phyloP scores from a whole-genome alignment of 768 basidiomycete species.

The Boletus subparvulus region DNA sequence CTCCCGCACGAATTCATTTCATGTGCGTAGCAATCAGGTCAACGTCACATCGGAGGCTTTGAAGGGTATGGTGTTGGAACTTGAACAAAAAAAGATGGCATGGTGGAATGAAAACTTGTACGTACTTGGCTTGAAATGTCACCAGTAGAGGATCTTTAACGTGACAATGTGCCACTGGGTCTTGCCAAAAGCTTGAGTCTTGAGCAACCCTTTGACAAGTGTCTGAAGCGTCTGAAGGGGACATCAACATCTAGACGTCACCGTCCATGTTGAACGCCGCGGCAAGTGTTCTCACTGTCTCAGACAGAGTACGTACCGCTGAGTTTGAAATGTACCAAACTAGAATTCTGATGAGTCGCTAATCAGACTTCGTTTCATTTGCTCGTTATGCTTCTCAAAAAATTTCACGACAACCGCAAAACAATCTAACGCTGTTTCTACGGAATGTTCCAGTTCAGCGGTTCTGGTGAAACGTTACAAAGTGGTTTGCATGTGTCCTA shows the following conservation, averaged over 20 bases:
- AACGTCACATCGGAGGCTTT: neutral
- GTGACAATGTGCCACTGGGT: too few species aligned
- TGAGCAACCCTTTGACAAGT: neutral
- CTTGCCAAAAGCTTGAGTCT: too few species aligned
- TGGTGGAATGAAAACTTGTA: neutral
- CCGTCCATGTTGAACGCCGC: too few species aligned
- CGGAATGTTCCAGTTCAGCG: neutral
- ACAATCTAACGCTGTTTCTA: neutral
- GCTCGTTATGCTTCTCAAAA: neutral
- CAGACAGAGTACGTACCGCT: too few species aligned
- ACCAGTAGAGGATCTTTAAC: too few species aligned
- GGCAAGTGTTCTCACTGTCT: too few species aligned
- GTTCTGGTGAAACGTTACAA: neutral
- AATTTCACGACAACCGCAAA: neutral
- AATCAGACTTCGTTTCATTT: neutral
- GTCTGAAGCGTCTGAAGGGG: neutral
- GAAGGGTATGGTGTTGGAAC: neutral
- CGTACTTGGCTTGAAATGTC: too few species aligned
- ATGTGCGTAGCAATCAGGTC: neutral
- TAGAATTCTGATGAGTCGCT: neutral
- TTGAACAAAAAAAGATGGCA: neutral
- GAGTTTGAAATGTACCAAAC: neutral
- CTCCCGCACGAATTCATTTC: neutral
- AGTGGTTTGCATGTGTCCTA: neutral
- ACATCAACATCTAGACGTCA: too few species aligned